These are phyloP conservation scores for Astragalus glycyphyllos DNA, from an alignment of 306 rosid species.

Conservation along the genomic window DNA sequence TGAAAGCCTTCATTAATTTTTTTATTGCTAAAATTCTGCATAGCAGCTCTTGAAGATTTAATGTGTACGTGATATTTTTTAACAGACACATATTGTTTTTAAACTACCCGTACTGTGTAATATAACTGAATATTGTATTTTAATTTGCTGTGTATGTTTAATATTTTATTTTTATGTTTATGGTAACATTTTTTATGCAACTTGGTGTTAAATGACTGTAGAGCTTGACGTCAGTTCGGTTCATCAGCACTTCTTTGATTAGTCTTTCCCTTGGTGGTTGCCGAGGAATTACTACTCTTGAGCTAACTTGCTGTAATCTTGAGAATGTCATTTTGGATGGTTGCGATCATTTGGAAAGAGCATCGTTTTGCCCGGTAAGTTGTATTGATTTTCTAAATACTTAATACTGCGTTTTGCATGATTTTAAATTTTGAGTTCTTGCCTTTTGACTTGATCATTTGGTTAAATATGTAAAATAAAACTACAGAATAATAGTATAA, in stretches of 20 bases:
- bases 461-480: slow-evolving; percentile 21
- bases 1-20: no score
- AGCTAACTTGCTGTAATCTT: slow-evolving; percentile 82
- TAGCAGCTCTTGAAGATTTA: no score
- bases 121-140: no score
- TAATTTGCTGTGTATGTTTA: no score
- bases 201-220: slow-evolving; percentile 51
- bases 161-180: background rate
- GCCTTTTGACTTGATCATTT: slow-evolving; percentile 25
- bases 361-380: slow-evolving; percentile 91
- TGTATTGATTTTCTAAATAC: slow-evolving; percentile 28
- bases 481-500: background rate
- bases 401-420: background rate
- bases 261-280: slow-evolving; percentile 96
- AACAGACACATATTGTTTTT: no score
- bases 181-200: slow-evolving; percentile 12
- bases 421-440: background rate
- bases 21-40: no score
- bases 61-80: no score
- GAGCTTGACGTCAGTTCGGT: slow-evolving; percentile 84
- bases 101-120: no score
- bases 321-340: slow-evolving; percentile 95
- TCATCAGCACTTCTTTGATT: slow-evolving; percentile 74
- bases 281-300: slow-evolving; percentile 76
- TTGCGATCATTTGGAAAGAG: slow-evolving; percentile 91